Evolutionary conservation across 129 eudicot genomes (phyloP).

Genomic region (Lactuca sativa): DNA sequence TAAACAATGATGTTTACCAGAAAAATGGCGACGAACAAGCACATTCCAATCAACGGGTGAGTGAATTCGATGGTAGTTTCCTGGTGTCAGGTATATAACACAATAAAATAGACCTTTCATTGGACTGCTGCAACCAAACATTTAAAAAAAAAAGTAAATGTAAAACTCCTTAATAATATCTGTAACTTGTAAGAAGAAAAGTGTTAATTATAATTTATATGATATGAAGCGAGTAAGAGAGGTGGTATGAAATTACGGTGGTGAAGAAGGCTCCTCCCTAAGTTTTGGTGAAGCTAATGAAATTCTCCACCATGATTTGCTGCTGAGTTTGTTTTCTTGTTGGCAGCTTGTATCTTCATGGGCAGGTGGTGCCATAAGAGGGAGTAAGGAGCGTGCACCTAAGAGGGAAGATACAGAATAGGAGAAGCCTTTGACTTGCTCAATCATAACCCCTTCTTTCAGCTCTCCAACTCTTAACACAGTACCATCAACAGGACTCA

Average conservation of each 20-base stretch:
- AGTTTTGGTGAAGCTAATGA: constrained; percentile 93
- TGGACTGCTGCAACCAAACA: constrained; percentile 71
- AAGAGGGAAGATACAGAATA: constrained; percentile 85
- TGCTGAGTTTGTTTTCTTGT: constrained; percentile 36
- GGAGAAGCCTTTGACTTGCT: constrained; percentile 95
- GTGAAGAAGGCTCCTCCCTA: constrained; percentile 54
- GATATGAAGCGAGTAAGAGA: no score
- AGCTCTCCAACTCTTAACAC: constrained; percentile 84
- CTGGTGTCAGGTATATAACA: constrained; percentile 89
- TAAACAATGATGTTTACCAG: constrained; percentile 46
- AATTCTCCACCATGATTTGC: constrained; percentile 92
- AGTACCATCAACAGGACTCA: constrained; percentile 96
- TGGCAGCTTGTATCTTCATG: constrained; percentile 39
- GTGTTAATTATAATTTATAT: background rate
- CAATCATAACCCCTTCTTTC: constrained; percentile 84
- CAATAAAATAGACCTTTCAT: constrained; percentile 93
- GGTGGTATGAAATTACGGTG: constrained; percentile 40
- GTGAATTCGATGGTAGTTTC: constrained; percentile 95
- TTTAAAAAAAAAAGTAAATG: background rate
- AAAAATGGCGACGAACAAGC: constrained; percentile 76
- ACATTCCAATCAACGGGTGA: constrained; percentile 96
- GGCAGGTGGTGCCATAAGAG: constrained; percentile 35
- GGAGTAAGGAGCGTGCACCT: constrained; percentile 62
- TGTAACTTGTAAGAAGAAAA: background rate
- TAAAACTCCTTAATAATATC: background rate